A percentile compares a stretch with the other conserved stretches of the same genome.
phyloP scores from a whole-genome alignment of 345 rosid species.

The Hypericum androsaemum region DNA sequence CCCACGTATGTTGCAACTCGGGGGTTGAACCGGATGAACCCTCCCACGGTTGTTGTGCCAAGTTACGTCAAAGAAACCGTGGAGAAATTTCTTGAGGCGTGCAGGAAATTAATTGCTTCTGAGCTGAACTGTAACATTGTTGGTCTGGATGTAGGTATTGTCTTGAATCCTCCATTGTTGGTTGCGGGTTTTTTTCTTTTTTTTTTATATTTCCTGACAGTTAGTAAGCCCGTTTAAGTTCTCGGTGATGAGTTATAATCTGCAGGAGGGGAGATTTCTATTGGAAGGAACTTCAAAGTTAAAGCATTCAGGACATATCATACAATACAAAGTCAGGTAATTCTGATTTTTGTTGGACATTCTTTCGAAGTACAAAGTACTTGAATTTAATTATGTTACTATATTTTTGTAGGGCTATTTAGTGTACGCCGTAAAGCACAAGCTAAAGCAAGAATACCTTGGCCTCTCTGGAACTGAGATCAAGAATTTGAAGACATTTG shows the following conservation, averaged over 20 bases:
- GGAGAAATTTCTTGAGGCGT: conserved; percentile 67
- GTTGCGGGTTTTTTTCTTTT: background rate
- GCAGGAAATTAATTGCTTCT: conserved; percentile 67
- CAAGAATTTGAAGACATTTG: conserved; percentile 64
- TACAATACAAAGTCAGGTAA: conserved; percentile 81
- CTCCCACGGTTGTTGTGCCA: conserved; percentile 79
- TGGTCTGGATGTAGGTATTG: conserved; percentile 79
- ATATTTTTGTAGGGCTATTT: conserved; percentile 61
- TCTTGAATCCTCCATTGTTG: background rate
- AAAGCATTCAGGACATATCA: conserved; percentile 92
- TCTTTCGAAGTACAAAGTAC: background rate
- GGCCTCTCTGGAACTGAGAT: conserved; percentile 67
- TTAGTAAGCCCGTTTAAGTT: conserved; percentile 1
- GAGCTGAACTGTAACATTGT: conserved; percentile 63
- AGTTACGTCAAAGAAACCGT: conserved; percentile 52
- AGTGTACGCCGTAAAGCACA: conserved; percentile 61
- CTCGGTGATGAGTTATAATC: conserved; percentile 8
- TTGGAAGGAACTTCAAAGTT: conserved; percentile 75
- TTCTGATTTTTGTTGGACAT: background rate
- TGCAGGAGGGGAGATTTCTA: conserved; percentile 72
- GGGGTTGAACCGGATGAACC: conserved; percentile 71
- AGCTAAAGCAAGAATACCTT: conserved; percentile 67
- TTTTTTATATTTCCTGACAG: background rate
- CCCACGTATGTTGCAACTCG: conserved; percentile 95
- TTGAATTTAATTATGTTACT: background rate